These are phyloP conservation scores for Raddia guianensis DNA, from an alignment of 176 grass and related monocot species.

Conservation along the genomic window DNA sequence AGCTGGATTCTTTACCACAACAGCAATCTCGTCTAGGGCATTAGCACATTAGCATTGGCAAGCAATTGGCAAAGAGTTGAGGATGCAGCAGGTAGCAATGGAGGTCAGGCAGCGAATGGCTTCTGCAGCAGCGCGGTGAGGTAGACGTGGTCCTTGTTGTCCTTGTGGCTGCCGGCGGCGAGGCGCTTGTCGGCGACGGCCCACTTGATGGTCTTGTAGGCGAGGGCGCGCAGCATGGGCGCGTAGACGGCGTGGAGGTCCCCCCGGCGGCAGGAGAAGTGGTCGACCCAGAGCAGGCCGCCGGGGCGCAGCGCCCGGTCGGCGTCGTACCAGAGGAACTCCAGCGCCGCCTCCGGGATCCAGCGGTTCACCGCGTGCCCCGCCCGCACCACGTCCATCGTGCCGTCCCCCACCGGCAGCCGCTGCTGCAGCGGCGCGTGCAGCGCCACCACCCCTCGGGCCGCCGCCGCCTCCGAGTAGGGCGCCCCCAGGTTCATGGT, in stretches of 20 bases:
- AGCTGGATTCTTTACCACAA: too few relatives aligned
- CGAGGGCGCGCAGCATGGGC: slow-evolving; percentile 55
- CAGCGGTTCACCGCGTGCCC: slow-evolving; percentile 96
- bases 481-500: slow-evolving; percentile 86
- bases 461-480: slow-evolving; percentile 80
- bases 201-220: slow-evolving; percentile 88
- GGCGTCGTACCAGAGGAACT: slow-evolving; percentile 91
- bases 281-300: slow-evolving; percentile 87
- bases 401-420: slow-evolving; percentile 70
- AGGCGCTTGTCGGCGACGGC: slow-evolving; percentile 58
- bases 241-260: slow-evolving; percentile 68
- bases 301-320: slow-evolving; percentile 78
- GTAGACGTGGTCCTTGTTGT: slow-evolving; percentile 55
- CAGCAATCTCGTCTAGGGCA: too few relatives aligned
- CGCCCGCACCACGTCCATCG: slow-evolving; percentile 81
- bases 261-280: slow-evolving; percentile 74
- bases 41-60: too few relatives aligned
- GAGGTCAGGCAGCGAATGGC: slow-evolving; percentile 22
- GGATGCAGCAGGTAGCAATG: too few relatives aligned
- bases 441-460: slow-evolving; percentile 71
- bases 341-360: slow-evolving; percentile 75
- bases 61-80: too few relatives aligned
- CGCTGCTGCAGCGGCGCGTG: slow-evolving; percentile 91
- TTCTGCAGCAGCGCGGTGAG: slow-evolving; percentile 93
- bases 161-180: too few relatives aligned